phyloP scores from a whole-genome alignment of 1,284 basidiomycete genomes.

The Trametes versicolor region DNA sequence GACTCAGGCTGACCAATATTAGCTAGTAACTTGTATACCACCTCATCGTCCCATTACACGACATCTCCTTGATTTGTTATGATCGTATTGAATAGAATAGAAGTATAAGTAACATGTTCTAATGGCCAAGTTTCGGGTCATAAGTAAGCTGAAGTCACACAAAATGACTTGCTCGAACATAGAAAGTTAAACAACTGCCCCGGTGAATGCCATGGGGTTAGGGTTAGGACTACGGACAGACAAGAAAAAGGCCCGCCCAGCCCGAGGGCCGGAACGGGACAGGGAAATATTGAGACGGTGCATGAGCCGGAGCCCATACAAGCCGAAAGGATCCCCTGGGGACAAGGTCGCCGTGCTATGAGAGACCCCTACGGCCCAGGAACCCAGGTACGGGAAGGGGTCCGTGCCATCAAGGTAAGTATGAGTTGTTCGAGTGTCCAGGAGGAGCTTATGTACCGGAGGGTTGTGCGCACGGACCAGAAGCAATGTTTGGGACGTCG shows the following conservation, averaged over 20 bases:
- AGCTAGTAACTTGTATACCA: too few species aligned
- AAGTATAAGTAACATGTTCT: too few species aligned
- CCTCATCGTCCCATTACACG: too few species aligned
- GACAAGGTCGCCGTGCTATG: constrained; percentile 45
- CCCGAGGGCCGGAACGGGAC: constrained; percentile 43
- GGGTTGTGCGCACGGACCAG: constrained; percentile 31
- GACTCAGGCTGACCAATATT: too few species aligned
- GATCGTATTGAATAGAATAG: too few species aligned
- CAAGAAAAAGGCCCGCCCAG: constrained; percentile 40
- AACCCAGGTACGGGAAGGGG: constrained; percentile 42
- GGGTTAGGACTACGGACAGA: constrained; percentile 24
- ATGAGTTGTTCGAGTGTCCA: constrained; percentile 39
- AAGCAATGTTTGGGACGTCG: constrained; percentile 21
- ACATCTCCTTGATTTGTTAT: too few species aligned
- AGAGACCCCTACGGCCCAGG: constrained; percentile 34
- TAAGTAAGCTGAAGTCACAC: too few species aligned
- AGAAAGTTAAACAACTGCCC: too few species aligned
- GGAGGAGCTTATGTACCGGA: constrained; percentile 15
- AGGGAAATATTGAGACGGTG: constrained; percentile 46
- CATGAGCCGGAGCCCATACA: constrained; percentile 47
- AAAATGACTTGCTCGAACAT: too few species aligned
- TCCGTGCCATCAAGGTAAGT: constrained; percentile 47
- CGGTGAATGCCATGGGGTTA: constrained; percentile 15
- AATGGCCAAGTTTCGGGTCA: too few species aligned
- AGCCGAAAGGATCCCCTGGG: constrained; percentile 42